phyloP scores from a whole-genome alignment of 768 basidiomycete species.

The Lactifluus subvellereus region DNA sequence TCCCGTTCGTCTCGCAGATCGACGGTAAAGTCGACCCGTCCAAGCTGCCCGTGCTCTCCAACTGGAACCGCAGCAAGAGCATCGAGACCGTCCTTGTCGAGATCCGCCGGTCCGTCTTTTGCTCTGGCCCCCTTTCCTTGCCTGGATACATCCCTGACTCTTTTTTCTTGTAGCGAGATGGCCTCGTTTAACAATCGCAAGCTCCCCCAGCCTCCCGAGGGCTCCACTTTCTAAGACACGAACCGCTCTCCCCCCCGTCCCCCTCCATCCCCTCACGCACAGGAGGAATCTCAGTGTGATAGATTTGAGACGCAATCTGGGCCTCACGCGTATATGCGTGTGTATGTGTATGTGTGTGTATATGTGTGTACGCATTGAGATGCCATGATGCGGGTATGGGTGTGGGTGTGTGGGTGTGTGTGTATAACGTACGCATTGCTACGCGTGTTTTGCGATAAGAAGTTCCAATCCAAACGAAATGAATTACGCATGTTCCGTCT shows the following conservation, averaged over 20 bases:
- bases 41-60: constrained; percentile 64
- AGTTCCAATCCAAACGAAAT: constrained; percentile 2
- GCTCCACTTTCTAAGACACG: constrained; percentile 51
- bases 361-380: neutral
- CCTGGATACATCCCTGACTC: neutral
- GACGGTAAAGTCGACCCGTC: constrained; percentile 73
- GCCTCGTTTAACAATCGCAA: constrained; percentile 86
- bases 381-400: neutral
- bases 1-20: constrained; percentile 78
- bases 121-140: neutral
- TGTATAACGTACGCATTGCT: neutral
- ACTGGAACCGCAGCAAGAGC: constrained; percentile 72
- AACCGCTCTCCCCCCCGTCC: neutral
- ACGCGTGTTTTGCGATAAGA: constrained; percentile 1
- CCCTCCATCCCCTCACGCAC: neutral
- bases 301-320: constrained; percentile 1
- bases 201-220: constrained; percentile 91
- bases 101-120: constrained; percentile 67
- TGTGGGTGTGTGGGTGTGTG: neutral
- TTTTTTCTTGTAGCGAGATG: constrained; percentile 69
- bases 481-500: constrained; percentile 4
- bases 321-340: neutral
- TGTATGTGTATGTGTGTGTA: neutral
- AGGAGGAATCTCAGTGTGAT: constrained; percentile 2
- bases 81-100: constrained; percentile 91